These are phyloP conservation scores for Geum urbanum DNA, from an alignment of 306 rosid species.

Conservation along the genomic window DNA sequence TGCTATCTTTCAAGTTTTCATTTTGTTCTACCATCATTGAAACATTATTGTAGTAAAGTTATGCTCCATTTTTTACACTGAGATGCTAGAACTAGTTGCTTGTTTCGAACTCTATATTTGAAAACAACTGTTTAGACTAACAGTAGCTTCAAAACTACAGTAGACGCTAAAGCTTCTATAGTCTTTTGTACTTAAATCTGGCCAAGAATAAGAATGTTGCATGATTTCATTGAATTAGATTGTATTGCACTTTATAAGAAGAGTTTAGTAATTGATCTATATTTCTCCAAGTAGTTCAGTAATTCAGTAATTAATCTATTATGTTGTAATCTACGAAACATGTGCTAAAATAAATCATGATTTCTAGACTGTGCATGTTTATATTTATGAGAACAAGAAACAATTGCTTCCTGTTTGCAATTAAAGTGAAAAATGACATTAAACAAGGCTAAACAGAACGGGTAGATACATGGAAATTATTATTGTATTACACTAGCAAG, in stretches of 20 bases:
- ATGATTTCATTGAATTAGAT: neutral
- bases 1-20: neutral
- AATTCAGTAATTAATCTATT: too few relatives aligned
- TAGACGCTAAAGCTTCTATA: neutral
- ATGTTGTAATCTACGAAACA: too few relatives aligned
- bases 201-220: neutral
- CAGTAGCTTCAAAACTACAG: neutral
- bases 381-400: neutral
- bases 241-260: neutral
- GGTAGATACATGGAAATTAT: neutral
- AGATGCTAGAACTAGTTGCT: constrained; percentile 4
- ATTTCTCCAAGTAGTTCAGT: neutral
- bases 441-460: neutral
- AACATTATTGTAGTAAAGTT: constrained; percentile 8
- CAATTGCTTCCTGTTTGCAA: neutral
- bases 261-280: neutral
- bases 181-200: neutral
- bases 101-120: neutral
- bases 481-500: neutral
- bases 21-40: neutral
- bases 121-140: neutral
- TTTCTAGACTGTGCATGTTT: neutral
- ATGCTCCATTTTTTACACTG: neutral
- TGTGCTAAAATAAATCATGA: too few relatives aligned
- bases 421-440: neutral